Evolutionary conservation across 345 rosid genomes (phyloP), one percentile per base, ranked within the genome.

Genomic region (Syzygium grande): DNA sequence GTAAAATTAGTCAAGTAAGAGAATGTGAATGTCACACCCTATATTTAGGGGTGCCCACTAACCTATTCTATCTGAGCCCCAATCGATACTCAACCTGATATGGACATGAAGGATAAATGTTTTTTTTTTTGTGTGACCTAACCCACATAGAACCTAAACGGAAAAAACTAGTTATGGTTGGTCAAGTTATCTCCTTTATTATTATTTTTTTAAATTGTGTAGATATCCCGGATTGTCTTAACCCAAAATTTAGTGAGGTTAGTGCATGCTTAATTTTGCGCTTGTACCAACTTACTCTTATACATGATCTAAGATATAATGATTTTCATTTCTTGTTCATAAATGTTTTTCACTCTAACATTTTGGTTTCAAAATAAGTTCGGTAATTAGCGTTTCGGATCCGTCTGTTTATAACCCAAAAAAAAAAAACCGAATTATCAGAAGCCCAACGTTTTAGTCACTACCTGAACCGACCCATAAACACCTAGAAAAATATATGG

Each of bases 81-180:
- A 0, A 1, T 9, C 17, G 46, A 34, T 34, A 19, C 6, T 19
- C 0, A 7, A 34, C 46, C 10, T 9, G 23, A 68, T 68, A 8
- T 10, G 43, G 23, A 30, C 22, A 30, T 8, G 78, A 19, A 30
- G 11, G 9, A 1, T 16, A 30, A 30, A 63, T 14, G 65, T 25
- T 0, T 10, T 12, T 58, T 0, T 58, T 59, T 27, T 12, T 27
- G 27, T 12, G 16, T n/a, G 73, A n/a, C 30, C 73, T 4, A 6
- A 61, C 34, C 34, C 15, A 27, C 8, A 13, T 61, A 61, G 0
- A 61, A 61, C n/a, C 0, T 61, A 19, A 13, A 61, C 9, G n/a
- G 16, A 61, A n/a, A 61, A 0, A n/a, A 3, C 2, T 1, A 25
- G 25, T 0, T 4, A 2, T 8, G 7, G 21, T 41, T 0, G 25